These are phyloP conservation scores for Pyricularia sp. DNA, from an alignment of 2,329 filamentous ascomycete genomes.

Conservation along the genomic window DNA sequence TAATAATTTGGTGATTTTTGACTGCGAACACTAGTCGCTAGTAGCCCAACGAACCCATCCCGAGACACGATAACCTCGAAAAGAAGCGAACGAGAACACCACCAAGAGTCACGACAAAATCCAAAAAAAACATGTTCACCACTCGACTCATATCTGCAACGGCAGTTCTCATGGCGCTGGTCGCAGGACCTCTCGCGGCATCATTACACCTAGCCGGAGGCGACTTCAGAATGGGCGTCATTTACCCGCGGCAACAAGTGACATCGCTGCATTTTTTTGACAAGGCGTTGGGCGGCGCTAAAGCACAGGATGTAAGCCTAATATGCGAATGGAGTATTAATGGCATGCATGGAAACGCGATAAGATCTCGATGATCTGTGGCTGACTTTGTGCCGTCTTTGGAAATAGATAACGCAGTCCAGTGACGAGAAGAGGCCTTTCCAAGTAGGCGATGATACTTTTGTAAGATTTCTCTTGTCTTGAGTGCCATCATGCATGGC, in stretches of 20 bases:
- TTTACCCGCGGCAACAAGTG: constrained; percentile 18
- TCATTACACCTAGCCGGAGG: constrained; percentile 19
- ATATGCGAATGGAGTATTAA: neutral
- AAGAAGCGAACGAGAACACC: neutral
- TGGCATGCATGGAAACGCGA: neutral
- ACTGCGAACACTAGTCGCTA: neutral
- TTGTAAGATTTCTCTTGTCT: constrained; percentile 20
- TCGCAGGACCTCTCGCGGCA: constrained; percentile 9
- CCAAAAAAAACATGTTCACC: neutral
- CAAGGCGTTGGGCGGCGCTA: constrained; percentile 24
- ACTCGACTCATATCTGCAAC: neutral
- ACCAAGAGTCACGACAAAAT: neutral
- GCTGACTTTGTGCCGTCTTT: neutral
- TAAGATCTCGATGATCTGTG: neutral
- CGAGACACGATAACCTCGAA: neutral
- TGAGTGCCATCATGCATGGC: neutral
- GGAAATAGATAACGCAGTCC: constrained; percentile 25
- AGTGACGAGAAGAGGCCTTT: constrained; percentile 26
- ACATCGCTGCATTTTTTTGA: constrained; percentile 28
- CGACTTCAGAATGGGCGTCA: constrained; percentile 22
- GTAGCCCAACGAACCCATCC: neutral
- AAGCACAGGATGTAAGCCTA: constrained; percentile 20
- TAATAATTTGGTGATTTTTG: neutral
- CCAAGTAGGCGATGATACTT: constrained; percentile 29
- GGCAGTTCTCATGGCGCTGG: constrained; percentile 5